Conservation (phyloP, 805 yeast genomes). For the Jamesozyma piceae region DNA sequence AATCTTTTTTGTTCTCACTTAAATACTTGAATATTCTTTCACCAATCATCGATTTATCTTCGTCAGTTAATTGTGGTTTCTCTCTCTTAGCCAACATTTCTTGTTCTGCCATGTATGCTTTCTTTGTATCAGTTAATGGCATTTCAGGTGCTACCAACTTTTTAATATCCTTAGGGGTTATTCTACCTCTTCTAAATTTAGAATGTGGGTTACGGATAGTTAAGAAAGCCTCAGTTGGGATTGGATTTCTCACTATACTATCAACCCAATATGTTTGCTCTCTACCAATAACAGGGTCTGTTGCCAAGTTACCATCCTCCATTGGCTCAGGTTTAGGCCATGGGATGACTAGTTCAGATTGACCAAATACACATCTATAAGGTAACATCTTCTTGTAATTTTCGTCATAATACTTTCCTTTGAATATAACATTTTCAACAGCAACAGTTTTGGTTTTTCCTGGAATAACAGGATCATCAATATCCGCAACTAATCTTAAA, state of each 20-base stretch:
- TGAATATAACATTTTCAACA: constrained; percentile 60
- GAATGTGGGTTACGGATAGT: constrained; percentile 74
- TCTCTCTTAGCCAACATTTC: constrained; percentile 34
- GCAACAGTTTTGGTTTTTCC: constrained; percentile 65
- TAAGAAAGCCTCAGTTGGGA: constrained; percentile 56
- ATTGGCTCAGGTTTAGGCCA: constrained; percentile 70
- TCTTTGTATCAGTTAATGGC: constrained; percentile 62
- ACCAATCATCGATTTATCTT: constrained; percentile 38
- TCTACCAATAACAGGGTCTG: constrained; percentile 46
- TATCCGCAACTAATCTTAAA: constrained; percentile 69
- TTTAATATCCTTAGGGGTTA: constrained; percentile 54
- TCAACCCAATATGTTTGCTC: constrained; percentile 70
- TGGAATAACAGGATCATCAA: constrained; percentile 46
- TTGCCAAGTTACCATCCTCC: constrained; percentile 51
- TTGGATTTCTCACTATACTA: constrained; percentile 53
- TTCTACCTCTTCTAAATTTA: constrained; percentile 51
- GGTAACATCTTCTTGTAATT: constrained; percentile 68
- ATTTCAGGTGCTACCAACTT: constrained; percentile 60
- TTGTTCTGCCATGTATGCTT: constrained; percentile 51
- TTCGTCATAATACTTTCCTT: constrained; percentile 64
- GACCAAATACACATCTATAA: constrained; percentile 63
- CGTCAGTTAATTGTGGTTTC: constrained; percentile 33
- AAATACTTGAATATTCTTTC: constrained; percentile 32
- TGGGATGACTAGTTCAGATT: constrained; percentile 64
- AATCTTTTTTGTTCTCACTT: constrained; percentile 15